Base-by-base conservation (phyloP, 805 yeast species). In the Nakazawaea pomicola region DNA sequence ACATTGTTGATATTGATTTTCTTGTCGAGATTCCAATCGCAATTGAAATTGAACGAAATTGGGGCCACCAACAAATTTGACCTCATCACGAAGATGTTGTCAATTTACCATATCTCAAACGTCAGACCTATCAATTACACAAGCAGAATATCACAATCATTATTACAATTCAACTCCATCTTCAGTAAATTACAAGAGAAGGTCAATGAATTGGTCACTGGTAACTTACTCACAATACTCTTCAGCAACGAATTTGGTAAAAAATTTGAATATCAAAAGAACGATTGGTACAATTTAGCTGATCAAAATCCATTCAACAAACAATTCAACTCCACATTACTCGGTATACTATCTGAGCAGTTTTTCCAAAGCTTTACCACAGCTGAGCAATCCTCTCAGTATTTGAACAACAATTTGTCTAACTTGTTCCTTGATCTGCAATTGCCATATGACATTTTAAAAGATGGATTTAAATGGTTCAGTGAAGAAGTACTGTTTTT, bases 131-230 rank as follows among this genome's bases (percentile, higher is more conserved):
- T 66, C 29, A 75, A 72, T 37, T 80, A 76, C 60, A 72, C 73
- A 33, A 90, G 90, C 2, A 89, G 88, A 11, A 67, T 87, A 25
- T 83, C 87, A 14, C 74, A 81, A 49, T 72, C 76, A 29, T 64
- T 86, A 27, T 64, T 85, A 36, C 73, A 77, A 33, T 83, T 82
- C 56, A 72, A 89, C 53, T 80, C 88, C 15, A 76, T 78, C 42
- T 56, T 83, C 35, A 70, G 77, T 41, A 72, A 72, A 36, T 57
- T 83, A 36, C 70, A 70, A 23, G 61, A 59, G 17, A 69, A 68
- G 31, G 55, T 78, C 20, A 70, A 76, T 45, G 79, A 78, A 47
- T 59, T 80, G n/a, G 55, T 78, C 21, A 83, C 78, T 49, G 67
- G 68, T 35, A 70, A 67, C 38, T 52, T 68, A 44, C 72, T 68